Conservation (phyloP, 768 basidiomycete species). For the Tricholoma matsutake region DNA sequence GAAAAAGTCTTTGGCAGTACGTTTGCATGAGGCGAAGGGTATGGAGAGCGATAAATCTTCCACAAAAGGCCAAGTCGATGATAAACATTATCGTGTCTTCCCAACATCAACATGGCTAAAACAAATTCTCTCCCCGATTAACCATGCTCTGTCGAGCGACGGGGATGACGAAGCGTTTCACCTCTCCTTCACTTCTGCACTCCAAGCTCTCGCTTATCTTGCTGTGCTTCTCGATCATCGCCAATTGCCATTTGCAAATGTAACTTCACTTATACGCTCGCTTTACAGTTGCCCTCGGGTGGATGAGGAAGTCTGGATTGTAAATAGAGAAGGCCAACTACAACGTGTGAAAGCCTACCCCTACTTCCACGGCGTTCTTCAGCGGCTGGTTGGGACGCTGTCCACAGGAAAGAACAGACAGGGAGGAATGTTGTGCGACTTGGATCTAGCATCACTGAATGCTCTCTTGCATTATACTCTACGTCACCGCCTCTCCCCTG, state of each 20-base stretch:
- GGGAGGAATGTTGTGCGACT: conserved; percentile 13
- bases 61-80: neutral
- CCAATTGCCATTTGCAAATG: conserved; percentile 41
- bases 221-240: conserved; percentile 49
- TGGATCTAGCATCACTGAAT: conserved; percentile 42
- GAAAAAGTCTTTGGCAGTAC: neutral
- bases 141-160: conserved; percentile 28
- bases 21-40: neutral
- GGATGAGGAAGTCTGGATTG: conserved; percentile 37
- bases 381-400: conserved; percentile 35
- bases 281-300: conserved; percentile 46
- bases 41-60: neutral
- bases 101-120: conserved; percentile 17
- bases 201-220: conserved; percentile 64
- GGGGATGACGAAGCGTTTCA: conserved; percentile 15
- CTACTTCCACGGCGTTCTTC: conserved; percentile 49
- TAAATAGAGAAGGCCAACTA: conserved; percentile 20
- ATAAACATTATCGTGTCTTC: conserved; percentile 2
- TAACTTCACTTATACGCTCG: conserved; percentile 43
- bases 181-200: conserved; percentile 28
- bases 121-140: conserved; percentile 32
- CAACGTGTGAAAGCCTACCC: conserved; percentile 36
- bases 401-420: conserved; percentile 15
- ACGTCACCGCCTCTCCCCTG: conserved; percentile 51
- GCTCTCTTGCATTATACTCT: conserved; percentile 65